Base-by-base conservation (phyloP, 257 asterid species). In the Hygrophila difformis region DNA sequence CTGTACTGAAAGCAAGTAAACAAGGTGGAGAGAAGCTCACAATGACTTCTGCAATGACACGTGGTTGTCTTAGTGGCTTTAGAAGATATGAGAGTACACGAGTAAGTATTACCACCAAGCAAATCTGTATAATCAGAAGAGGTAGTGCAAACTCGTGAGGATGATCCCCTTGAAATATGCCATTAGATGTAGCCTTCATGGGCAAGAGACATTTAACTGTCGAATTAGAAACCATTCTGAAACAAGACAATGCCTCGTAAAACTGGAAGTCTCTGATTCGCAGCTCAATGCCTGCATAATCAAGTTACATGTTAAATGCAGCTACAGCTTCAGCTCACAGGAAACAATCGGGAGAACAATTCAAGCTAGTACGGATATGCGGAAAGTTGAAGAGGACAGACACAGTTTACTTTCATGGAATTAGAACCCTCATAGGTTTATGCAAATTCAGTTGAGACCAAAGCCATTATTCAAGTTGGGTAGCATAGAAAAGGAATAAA, bases 31-130 rank as follows among this genome's bases (percentile, higher is more conserved):
- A 14, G 31, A 29, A 29, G 66, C 81, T 68, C 52, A 80, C 92
- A 39, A 76, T 62, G 63, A 76, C 66, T 74, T 80, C 92, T 0
- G 92, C 92, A 13, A 80, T 68, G 35, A 80, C 92, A 29, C 92
- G 79, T 0, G 92, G 92, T 59, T 80, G 83, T 18, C 86, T 59
- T 3, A 80, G 63, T 20, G 83, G 87, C 42, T 58, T 51, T 16
- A 78, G 63, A 18, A 68, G 12, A 67, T 59, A 74, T 14, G 80
- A 74, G 46, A 80, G 82, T 21, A 35, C 46, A 31, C 92, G 61
- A 11, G 84, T 78, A 40, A 78, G 68, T 31, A 59, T 63, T 39
- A 78, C 59, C 8, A 78, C 84, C 16, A 78, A 36, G 61, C 76
- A 66, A 46, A 80, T 80, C 46, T 80, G 86, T 24, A 76, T 23